Percentiles rank a stretch among this genome's conserved stretches.
Conservation (phyloP, 2,329 filamentous ascomycete genomes). For the Aspergillus candidus region DNA sequence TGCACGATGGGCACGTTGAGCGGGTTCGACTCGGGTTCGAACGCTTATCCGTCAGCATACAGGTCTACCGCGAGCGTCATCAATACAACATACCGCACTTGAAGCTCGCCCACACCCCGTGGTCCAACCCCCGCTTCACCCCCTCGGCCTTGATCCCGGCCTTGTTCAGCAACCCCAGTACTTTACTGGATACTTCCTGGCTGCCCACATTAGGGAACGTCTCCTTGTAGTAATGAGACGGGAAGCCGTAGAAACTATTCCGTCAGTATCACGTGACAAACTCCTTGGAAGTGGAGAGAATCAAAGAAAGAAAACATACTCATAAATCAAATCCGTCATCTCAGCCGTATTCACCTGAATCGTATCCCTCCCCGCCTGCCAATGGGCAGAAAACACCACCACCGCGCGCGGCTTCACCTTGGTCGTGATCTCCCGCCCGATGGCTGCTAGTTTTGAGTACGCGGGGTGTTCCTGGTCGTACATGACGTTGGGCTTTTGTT, state of each 20-base stretch:
- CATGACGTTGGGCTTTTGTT: conserved; percentile 54
- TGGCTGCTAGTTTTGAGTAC: conserved; percentile 56
- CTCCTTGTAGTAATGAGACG: conserved; percentile 61
- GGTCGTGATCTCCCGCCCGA: conserved; percentile 64
- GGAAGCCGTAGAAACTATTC: conserved; percentile 70
- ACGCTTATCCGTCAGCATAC: conserved; percentile 39
- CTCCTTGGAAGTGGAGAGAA: no score
- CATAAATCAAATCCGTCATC: conserved; percentile 62
- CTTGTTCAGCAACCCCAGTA: conserved; percentile 50
- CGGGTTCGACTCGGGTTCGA: conserved; percentile 56
- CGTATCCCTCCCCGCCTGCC: conserved; percentile 54
- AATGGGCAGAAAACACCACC: conserved; percentile 72
- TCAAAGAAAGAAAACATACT: conserved; percentile 39
- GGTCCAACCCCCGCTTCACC: conserved; percentile 62
- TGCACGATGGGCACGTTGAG: conserved; percentile 64
- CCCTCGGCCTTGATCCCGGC: conserved; percentile 56
- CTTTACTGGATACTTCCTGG: conserved; percentile 52
- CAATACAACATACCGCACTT: conserved; percentile 40
- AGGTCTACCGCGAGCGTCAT: background rate
- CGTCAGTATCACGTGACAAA: no score
- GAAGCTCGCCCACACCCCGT: conserved; percentile 69
- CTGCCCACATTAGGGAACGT: conserved; percentile 60
- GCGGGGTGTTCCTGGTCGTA: conserved; percentile 64
- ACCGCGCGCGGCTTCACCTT: conserved; percentile 66
- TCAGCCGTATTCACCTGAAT: conserved; percentile 63